Evolutionary conservation across 129 eudicot species (phyloP).

Genomic region (Centella asiatica): DNA sequence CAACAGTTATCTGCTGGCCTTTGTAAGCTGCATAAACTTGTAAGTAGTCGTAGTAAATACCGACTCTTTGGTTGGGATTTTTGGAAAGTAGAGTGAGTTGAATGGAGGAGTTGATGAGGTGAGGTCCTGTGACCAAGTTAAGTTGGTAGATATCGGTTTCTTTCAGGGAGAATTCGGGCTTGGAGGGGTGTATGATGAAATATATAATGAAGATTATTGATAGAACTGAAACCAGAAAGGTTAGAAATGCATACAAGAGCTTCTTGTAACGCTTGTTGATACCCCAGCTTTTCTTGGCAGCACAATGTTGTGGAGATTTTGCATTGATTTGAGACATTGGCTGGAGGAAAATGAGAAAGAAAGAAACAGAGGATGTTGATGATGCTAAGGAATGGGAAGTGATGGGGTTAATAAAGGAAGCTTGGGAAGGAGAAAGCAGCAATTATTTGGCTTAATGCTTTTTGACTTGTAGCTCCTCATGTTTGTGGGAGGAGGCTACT

Average conservation of each 20-base stretch:
- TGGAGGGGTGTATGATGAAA: constrained; percentile 66
- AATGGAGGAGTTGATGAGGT: constrained; percentile 72
- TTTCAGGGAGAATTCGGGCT: constrained; percentile 72
- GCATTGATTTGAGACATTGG: constrained; percentile 67
- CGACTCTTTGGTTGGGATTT: constrained; percentile 71
- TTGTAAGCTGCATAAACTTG: constrained; percentile 62
- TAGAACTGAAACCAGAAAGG: constrained; percentile 50
- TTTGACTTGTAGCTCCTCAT: constrained; percentile 19
- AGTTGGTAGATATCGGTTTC: constrained; percentile 70
- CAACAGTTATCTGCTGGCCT: constrained; percentile 56
- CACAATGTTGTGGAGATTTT: constrained; percentile 94
- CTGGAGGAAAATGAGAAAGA: background rate
- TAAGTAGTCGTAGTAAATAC: constrained; percentile 60
- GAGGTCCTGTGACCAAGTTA: constrained; percentile 42
- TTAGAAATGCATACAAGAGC: constrained; percentile 46
- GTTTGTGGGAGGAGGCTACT: background rate
- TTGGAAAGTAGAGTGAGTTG: constrained; percentile 51
- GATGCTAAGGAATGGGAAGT: constrained; percentile 41
- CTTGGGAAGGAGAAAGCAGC: constrained; percentile 20
- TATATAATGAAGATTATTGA: constrained; percentile 57
- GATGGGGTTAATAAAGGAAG: constrained; percentile 21
- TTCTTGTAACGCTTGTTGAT: constrained; percentile 48
- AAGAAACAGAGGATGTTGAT: constrained; percentile 15
- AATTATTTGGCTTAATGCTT: constrained; percentile 30
- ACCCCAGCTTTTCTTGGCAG: constrained; percentile 40